Conservation (phyloP, 2,329 filamentous ascomycete species). For the Aspergillus versicolor region DNA sequence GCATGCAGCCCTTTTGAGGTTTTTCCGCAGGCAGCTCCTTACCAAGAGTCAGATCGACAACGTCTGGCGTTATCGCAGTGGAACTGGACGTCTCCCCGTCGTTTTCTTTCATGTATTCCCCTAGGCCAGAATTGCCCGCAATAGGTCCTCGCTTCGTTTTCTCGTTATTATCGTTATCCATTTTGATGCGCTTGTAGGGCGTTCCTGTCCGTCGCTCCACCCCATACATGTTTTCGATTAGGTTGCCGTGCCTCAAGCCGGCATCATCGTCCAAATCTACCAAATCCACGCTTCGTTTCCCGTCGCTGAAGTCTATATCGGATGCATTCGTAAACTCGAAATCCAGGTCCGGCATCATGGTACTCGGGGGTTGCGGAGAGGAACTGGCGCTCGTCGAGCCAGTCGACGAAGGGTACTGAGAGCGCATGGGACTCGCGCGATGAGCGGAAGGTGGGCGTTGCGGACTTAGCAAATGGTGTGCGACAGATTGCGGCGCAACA, state of each 20-base stretch:
- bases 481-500: constrained; percentile 22
- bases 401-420: constrained; percentile 11
- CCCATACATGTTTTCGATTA: constrained; percentile 76
- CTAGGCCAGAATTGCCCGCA: constrained; percentile 57
- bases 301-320: constrained; percentile 22
- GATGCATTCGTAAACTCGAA: constrained; percentile 31
- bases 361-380: constrained; percentile 12
- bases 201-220: constrained; percentile 64
- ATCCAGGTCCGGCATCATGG: constrained; percentile 21
- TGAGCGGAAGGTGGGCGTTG: constrained; percentile 14
- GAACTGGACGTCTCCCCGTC: constrained; percentile 47
- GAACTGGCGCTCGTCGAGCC: constrained; percentile 13
- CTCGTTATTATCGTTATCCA: constrained; percentile 46
- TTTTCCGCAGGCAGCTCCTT: constrained; percentile 4
- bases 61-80: constrained; percentile 50
- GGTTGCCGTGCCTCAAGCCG: constrained; percentile 22
- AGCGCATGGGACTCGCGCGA: constrained; percentile 11
- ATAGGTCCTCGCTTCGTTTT: constrained; percentile 42
- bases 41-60: constrained; percentile 49
- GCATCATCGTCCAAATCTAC: constrained; percentile 29
- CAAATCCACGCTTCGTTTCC: constrained; percentile 31
- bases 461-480: constrained; percentile 23
- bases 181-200: constrained; percentile 67
- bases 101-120: constrained; percentile 66
- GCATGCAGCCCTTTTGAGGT: constrained; percentile 3